phyloP scores from a whole-genome alignment of 192 early-diverging fungal genomes.

The Pilobolus umbonatus region DNA sequence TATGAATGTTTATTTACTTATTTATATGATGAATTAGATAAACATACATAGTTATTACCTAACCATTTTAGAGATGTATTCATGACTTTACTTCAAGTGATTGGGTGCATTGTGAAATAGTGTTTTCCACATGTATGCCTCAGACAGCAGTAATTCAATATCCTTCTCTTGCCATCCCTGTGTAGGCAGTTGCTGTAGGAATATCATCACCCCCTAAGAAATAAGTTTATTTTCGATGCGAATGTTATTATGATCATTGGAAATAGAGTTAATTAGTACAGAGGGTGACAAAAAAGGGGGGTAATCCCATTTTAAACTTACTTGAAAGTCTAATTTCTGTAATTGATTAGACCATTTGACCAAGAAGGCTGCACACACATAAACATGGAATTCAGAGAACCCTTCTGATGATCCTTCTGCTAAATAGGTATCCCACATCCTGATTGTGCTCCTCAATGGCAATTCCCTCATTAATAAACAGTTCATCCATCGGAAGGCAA shows the following conservation, averaged over 20 bases:
- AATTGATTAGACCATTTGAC: constrained; percentile 91
- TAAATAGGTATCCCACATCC: constrained; percentile 99
- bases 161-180: constrained; percentile 84
- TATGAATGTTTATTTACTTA: too few species aligned
- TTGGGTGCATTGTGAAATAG: constrained; percentile 90
- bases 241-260: too few species aligned
- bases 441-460: constrained; percentile 76
- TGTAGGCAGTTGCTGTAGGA: constrained; percentile 88
- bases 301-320: too few species aligned
- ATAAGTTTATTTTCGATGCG: too few species aligned
- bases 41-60: too few species aligned
- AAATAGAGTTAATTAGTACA: too few species aligned
- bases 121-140: constrained; percentile 97
- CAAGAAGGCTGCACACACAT: constrained; percentile 97
- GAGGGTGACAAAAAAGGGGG: too few species aligned
- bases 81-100: constrained; percentile 64
- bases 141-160: constrained; percentile 88
- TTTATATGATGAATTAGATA: too few species aligned
- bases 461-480: constrained; percentile 97
- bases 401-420: constrained; percentile 77
- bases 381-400: constrained; percentile 96
- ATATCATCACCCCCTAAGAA: constrained; percentile 74
- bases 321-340: constrained; percentile 83
- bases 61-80: too few species aligned
- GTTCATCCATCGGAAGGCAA: constrained; percentile 99